phyloP scores from a whole-genome alignment of 2,329 filamentous ascomycete genomes.

The Sporothrix protearum region DNA sequence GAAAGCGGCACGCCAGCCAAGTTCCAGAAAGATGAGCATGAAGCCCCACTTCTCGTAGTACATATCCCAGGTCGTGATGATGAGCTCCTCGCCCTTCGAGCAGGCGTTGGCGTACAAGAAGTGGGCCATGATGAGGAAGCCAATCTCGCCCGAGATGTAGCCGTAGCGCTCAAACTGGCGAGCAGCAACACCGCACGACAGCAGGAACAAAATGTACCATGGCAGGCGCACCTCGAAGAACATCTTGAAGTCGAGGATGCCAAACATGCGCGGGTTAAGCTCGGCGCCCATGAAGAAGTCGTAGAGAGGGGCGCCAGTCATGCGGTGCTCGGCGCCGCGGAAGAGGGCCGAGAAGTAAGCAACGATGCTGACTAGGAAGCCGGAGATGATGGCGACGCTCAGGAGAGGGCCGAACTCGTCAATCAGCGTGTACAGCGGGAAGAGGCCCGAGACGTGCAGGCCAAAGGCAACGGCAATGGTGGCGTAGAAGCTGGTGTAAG shows the following conservation, averaged over 20 bases:
- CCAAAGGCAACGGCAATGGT: conserved; percentile 68
- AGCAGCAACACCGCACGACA: conserved; percentile 64
- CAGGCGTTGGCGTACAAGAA: conserved; percentile 81
- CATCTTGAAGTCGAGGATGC: conserved; percentile 87
- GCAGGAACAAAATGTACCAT: conserved; percentile 78
- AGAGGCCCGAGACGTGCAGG: conserved; percentile 78
- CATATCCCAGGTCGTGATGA: conserved; percentile 81
- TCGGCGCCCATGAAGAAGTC: conserved; percentile 92
- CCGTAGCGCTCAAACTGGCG: conserved; percentile 75
- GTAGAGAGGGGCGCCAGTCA: conserved; percentile 78
- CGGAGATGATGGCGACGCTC: conserved; percentile 87
- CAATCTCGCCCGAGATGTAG: conserved; percentile 70
- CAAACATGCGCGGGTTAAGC: conserved; percentile 81
- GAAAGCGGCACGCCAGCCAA: conserved; percentile 74
- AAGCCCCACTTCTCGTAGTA: conserved; percentile 88
- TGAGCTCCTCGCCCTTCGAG: conserved; percentile 77
- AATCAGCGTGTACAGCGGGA: conserved; percentile 85
- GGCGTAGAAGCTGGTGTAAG: conserved; percentile 78
- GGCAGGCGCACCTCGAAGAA: conserved; percentile 82
- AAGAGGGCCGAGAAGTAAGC: conserved; percentile 82
- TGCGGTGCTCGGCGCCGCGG: conserved; percentile 82
- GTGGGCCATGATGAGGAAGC: conserved; percentile 72
- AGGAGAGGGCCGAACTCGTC: conserved; percentile 94
- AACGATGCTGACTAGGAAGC: conserved; percentile 75
- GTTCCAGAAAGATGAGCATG: conserved; percentile 91